These are phyloP conservation scores for Fusarium phyllophilum DNA, from an alignment of 2,329 filamentous ascomycete species.

Conservation along the genomic window DNA sequence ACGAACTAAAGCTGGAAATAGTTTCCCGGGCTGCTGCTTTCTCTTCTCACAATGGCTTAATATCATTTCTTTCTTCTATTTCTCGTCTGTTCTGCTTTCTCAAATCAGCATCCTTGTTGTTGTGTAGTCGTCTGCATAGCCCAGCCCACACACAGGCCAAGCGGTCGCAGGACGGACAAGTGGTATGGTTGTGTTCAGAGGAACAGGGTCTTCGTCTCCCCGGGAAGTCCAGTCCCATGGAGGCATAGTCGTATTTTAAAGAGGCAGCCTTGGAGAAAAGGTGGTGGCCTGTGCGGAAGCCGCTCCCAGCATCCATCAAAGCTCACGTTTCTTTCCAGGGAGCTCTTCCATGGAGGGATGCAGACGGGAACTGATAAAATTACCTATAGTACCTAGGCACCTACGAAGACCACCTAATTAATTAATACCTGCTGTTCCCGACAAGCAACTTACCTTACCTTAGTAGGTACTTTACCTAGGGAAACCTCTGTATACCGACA, in stretches of 20 bases:
- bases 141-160: constrained; percentile 38
- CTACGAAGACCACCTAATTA: not conserved
- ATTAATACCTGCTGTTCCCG: not conserved
- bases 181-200: constrained; percentile 37
- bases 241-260: constrained; percentile 25
- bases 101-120: constrained; percentile 30
- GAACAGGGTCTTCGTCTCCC: constrained; percentile 31
- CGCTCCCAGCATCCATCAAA: constrained; percentile 8
- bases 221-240: constrained; percentile 28
- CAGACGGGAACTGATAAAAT: not conserved
- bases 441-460: not conserved
- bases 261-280: constrained; percentile 24
- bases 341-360: constrained; percentile 11
- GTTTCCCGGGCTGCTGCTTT: constrained; percentile 17
- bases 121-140: constrained; percentile 22
- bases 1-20: constrained; percentile 3
- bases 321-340: constrained; percentile 25
- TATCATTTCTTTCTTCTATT: not conserved
- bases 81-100: not conserved
- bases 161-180: constrained; percentile 39
- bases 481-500: not conserved
- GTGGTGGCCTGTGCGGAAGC: constrained; percentile 33
- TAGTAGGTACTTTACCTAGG: not conserved
- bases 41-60: not conserved
- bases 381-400: not conserved